Evolutionary conservation across 805 yeast species (phyloP), one percentile per base, ranked within the genome.

Genomic region (Candida glaebosa): DNA sequence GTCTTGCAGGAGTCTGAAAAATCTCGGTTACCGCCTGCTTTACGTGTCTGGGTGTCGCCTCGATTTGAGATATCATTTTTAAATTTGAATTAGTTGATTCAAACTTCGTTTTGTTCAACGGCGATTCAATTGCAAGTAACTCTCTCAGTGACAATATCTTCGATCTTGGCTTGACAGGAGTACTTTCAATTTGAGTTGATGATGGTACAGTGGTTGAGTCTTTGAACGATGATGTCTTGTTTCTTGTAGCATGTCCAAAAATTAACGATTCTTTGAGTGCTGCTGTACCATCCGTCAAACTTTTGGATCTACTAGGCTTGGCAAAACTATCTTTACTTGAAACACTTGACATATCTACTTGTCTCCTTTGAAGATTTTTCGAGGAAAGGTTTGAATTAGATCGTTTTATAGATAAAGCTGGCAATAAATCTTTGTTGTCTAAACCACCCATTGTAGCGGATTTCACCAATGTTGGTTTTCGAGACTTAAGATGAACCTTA

Each of bases 361-460:
- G 73, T 31, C 75, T 45, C 38, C 63, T 56, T 18, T 65, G 63
- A 38, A 69, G 47, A 41, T 63, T 60, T 33, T 63, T 67, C 1
- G 74, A 58, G 2, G 68, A 62, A 30, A 69, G 53, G 38, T 59
- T 67, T 0, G 75, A 69, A 41, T 65, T 67, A 3, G 73, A 66
- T 36, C 73, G 48, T 43, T 61, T 67, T 25, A 69, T 47, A n/a
- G 61, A 47, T 37, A 65, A 50, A 1, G 67, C 63, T 0, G 72
- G 71, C 25, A 58, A 47, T 33, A 59, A 46, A 19, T 60, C 57
- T 4, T 54, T 52, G 18, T 49, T 48, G 7, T 46, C 51, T 3
- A 43, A 30, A 12, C 42, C 34, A 20, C 35, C 44, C 2, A 56
- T 37, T 3, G 62, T 50, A 5, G 52, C 46, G 0, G 60, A 44